Conservation (phyloP, 2,329 filamentous ascomycete species). For the Ophiostoma quercus region DNA sequence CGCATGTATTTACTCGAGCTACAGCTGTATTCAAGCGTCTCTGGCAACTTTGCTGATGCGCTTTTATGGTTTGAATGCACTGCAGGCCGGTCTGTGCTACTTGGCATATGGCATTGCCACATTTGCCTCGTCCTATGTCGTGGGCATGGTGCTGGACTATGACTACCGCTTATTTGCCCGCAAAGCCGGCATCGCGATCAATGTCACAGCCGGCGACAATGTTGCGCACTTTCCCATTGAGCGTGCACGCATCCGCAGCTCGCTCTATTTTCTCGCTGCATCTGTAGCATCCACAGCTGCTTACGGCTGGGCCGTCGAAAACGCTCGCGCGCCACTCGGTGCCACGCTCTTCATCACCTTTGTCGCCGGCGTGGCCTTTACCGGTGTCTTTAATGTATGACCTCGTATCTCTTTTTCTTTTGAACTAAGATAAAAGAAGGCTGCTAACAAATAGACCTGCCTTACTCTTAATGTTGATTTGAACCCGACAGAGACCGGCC, state of each 20-base stretch:
- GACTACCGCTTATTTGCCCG: neutral
- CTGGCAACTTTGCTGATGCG: neutral
- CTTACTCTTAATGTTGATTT: neutral
- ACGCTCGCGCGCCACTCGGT: neutral
- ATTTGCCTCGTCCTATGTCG: neutral
- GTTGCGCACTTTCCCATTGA: neutral
- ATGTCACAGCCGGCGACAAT: neutral
- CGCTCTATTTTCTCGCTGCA: neutral
- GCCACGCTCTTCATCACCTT: neutral
- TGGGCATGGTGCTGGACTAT: neutral
- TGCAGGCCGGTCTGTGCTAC: neutral
- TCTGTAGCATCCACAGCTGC: neutral
- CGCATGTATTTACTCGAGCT: neutral
- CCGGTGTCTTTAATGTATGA: neutral
- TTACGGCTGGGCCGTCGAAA: neutral
- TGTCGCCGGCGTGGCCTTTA: neutral
- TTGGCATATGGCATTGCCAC: neutral
- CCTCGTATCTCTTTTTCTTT: no score
- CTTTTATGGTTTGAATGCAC: neutral
- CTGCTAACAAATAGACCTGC: neutral
- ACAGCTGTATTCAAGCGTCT: neutral
- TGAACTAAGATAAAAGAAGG: neutral
- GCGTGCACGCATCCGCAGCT: neutral
- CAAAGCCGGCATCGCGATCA: neutral
- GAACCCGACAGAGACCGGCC: neutral